A percentile compares a stretch with the other conserved stretches of the same genome.
These are phyloP conservation scores for Gossypium lobatum DNA, from an alignment of 441 rosid species.

Conservation along the genomic window DNA sequence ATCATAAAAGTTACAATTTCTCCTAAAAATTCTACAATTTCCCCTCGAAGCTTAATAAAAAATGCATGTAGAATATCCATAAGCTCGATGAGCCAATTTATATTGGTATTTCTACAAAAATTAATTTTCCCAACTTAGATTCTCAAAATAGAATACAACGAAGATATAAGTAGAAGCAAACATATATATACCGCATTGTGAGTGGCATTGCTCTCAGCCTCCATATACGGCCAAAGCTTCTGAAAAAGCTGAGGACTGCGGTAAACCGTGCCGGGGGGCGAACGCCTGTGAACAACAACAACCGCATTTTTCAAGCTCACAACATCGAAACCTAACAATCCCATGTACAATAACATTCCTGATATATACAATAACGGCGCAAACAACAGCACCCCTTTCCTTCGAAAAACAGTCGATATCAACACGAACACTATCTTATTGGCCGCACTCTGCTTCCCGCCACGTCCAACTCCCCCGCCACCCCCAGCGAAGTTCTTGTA, in stretches of 20 bases:
- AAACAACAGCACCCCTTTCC: conserved; percentile 68
- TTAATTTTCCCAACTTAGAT: background rate
- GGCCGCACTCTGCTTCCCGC: conserved; percentile 37
- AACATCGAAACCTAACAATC: conserved; percentile 70
- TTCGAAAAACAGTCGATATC: conserved; percentile 53
- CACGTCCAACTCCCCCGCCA: conserved; percentile 17
- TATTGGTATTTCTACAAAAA: background rate
- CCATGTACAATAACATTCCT: conserved; percentile 82
- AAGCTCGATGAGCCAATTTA: background rate
- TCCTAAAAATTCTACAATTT: background rate
- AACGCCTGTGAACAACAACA: conserved; percentile 46
- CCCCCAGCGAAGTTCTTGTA: conserved; percentile 27
- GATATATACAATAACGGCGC: conserved; percentile 82
- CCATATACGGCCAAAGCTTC: conserved; percentile 82
- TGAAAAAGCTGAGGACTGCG: conserved; percentile 81
- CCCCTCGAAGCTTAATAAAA: no score
- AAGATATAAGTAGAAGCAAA: background rate
- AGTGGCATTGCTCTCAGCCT: conserved; percentile 53
- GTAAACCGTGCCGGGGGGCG: conserved; percentile 70
- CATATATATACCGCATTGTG: conserved; percentile 39
- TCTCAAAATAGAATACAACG: background rate
- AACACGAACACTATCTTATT: conserved; percentile 50
- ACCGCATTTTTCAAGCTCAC: conserved; percentile 47
- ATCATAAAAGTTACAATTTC: background rate
- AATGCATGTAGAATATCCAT: background rate